A percentile compares a stretch with the other conserved stretches of the same genome.
Evolutionary conservation across 345 rosid genomes (phyloP).

Genomic region (Noccaea caerulescens): DNA sequence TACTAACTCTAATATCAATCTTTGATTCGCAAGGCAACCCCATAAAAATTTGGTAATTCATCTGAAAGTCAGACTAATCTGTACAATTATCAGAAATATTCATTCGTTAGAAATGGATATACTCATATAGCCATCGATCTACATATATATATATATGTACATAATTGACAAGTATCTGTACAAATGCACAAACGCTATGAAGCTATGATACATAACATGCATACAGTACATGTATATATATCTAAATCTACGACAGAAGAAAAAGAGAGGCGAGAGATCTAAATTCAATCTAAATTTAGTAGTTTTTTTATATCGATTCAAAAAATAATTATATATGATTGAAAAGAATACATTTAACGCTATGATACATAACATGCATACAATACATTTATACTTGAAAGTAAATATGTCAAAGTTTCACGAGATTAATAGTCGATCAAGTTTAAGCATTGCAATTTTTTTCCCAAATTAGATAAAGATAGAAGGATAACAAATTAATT

Average conservation of each 20-base stretch:
- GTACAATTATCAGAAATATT: not conserved
- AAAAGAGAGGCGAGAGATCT: not conserved
- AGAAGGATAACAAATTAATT: too few relatives aligned
- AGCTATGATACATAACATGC: too few relatives aligned
- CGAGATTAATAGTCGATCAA: too few relatives aligned
- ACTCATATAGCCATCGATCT: not conserved
- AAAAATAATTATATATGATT: too few relatives aligned
- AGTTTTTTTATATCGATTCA: too few relatives aligned
- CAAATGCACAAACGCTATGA: not conserved
- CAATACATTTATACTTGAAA: too few relatives aligned
- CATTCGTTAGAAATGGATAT: not conserved
- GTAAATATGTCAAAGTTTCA: too few relatives aligned
- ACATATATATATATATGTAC: slow-evolving; percentile 4
- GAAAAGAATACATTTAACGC: too few relatives aligned
- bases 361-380: too few relatives aligned
- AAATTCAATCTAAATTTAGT: too few relatives aligned
- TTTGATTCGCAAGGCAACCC: not conserved
- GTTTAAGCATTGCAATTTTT: too few relatives aligned
- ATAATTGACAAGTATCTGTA: slow-evolving; percentile 13
- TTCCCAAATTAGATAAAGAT: too few relatives aligned
- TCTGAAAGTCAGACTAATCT: slow-evolving; percentile 4
- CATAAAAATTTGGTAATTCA: not conserved
- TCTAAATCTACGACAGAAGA: not conserved
- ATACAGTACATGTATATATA: not conserved
- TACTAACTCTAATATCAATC: not conserved